Percentiles rank a stretch among this genome's conserved stretches.
phyloP scores from a whole-genome alignment of 495 filamentous ascomycete species.

The Clohesyomyces aquaticus region DNA sequence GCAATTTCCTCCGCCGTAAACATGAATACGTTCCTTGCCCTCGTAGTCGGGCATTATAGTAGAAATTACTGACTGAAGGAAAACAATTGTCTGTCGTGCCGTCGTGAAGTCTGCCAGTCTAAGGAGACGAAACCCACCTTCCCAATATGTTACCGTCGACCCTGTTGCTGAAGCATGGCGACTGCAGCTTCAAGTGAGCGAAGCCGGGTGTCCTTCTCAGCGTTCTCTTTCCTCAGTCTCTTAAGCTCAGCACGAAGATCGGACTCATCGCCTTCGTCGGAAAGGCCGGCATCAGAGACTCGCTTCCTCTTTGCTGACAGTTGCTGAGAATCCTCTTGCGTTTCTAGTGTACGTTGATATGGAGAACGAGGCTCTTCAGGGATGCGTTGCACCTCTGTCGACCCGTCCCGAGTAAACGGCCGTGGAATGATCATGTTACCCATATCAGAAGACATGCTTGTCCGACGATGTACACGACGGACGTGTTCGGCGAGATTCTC shows the following conservation, averaged over 20 bases:
- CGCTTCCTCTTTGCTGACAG: conserved; percentile 54
- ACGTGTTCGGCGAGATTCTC: conserved; percentile 91
- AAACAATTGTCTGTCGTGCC: conserved; percentile 4
- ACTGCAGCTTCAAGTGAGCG: conserved; percentile 40
- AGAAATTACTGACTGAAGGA: conserved; percentile 19
- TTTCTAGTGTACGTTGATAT: conserved; percentile 17
- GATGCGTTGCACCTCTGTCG: conserved; percentile 45
- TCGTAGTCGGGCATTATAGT: conserved; percentile 8
- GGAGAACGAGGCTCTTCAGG: conserved; percentile 50
- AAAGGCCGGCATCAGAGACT: conserved; percentile 22
- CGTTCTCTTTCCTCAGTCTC: conserved; percentile 58
- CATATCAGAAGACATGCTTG: conserved; percentile 50
- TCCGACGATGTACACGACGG: conserved; percentile 64
- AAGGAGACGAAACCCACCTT: background rate
- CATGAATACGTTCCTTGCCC: too few species aligned
- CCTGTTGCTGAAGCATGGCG: conserved; percentile 24
- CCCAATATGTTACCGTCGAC: conserved; percentile 7
- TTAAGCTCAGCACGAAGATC: conserved; percentile 63
- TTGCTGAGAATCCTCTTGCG: conserved; percentile 5
- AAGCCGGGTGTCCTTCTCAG: conserved; percentile 44
- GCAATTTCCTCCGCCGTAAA: too few species aligned
- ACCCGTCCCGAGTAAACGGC: conserved; percentile 30
- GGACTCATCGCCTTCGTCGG: conserved; percentile 33
- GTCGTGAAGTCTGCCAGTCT: conserved; percentile 18
- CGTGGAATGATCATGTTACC: conserved; percentile 42